Percentiles rank a stretch among this genome's conserved stretches.
Evolutionary conservation across 306 rosid species (phyloP).

Genomic region (Cicer chorassanicum): DNA sequence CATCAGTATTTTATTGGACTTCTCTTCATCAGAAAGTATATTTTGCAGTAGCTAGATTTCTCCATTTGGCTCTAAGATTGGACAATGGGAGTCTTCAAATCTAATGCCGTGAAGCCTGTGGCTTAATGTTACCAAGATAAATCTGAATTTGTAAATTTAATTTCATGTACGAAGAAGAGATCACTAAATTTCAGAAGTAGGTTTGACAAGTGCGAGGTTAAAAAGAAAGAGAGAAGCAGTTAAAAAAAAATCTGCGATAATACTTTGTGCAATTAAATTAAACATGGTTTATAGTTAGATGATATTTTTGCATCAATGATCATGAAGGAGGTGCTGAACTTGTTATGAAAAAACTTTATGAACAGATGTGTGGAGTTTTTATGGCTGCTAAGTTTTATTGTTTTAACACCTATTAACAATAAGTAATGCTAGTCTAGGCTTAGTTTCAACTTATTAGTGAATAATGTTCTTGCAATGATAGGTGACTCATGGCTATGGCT

Average conservation of each 20-base stretch:
- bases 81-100: constrained; percentile 3
- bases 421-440: constrained; percentile 9
- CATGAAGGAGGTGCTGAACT: background rate
- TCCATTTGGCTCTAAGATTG: background rate
- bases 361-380: background rate
- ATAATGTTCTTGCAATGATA: constrained; percentile 16
- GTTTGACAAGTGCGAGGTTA: background rate
- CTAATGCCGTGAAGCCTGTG: background rate
- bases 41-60: constrained; percentile 1
- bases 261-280: too few species aligned
- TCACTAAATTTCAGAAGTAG: background rate
- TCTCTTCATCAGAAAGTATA: background rate
- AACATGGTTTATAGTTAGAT: background rate
- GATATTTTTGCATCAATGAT: background rate
- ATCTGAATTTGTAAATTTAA: background rate
- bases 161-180: background rate
- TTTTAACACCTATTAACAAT: background rate
- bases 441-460: background rate
- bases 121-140: background rate
- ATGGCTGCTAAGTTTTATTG: background rate
- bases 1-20: background rate
- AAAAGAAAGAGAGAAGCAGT: background rate
- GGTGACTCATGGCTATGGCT: constrained; percentile 20
- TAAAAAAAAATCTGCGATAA: too few species aligned
- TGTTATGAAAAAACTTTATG: background rate